Evolutionary conservation across 2,329 filamentous ascomycete genomes (phyloP).

Genomic region (Xylaria sp.): DNA sequence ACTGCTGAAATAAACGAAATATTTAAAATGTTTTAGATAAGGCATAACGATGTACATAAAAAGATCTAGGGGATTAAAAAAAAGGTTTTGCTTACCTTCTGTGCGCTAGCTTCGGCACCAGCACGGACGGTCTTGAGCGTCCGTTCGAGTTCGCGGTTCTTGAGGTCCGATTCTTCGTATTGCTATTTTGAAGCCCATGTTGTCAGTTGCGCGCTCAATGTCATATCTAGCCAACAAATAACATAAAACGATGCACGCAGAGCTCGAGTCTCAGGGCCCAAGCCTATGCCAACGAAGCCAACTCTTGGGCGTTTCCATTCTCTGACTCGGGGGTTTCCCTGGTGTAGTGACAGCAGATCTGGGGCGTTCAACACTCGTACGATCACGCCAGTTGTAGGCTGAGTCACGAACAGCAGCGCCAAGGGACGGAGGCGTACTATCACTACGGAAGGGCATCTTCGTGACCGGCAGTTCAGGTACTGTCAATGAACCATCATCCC

Average conservation of each 20-base stretch:
- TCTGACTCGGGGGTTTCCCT: background rate
- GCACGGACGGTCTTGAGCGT: conserved; percentile 59
- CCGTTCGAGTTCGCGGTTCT: conserved; percentile 60
- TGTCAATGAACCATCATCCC: conserved; percentile 23
- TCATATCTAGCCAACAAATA: background rate
- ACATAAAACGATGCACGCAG: conserved; percentile 1
- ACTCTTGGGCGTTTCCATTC: conserved; percentile 24
- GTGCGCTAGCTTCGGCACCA: conserved; percentile 54
- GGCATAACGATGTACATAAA: too few relatives aligned
- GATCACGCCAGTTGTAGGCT: too few relatives aligned
- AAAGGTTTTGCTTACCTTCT: conserved; percentile 54
- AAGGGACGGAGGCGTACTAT: background rate
- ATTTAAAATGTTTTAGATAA: conserved; percentile 1
- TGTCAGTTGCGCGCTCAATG: conserved; percentile 30
- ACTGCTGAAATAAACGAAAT: background rate
- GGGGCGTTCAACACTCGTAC: conserved; percentile 1
- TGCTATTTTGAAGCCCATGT: conserved; percentile 49
- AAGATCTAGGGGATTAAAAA: conserved; percentile 4
- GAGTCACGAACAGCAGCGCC: conserved; percentile 4
- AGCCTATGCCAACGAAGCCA: conserved; percentile 21
- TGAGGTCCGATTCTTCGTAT: conserved; percentile 63
- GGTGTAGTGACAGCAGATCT: background rate
- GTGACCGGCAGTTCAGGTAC: conserved; percentile 25
- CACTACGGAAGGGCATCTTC: background rate
- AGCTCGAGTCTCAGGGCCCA: background rate